Conservation (phyloP, 805 yeast species). For the Wickerhamiella siamensis region DNA sequence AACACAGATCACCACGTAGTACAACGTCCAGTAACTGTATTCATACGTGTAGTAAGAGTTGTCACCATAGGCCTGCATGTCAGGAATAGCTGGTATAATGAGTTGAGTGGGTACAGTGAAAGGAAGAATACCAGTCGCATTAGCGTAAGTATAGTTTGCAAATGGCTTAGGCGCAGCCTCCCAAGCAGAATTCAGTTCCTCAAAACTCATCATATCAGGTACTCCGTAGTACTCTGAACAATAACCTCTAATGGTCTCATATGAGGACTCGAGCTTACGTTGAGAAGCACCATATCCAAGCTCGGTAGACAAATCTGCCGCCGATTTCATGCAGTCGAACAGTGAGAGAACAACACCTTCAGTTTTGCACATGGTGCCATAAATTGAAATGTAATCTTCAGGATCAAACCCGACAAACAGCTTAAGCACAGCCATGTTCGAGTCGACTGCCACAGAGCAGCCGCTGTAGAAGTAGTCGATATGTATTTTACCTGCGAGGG, state of each 20-base stretch:
- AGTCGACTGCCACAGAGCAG: not conserved
- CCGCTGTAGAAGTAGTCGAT: not conserved
- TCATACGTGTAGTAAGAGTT: not conserved
- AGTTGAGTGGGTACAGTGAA: not conserved
- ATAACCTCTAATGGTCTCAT: not conserved
- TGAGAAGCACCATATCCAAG: not conserved
- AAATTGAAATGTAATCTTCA: not conserved
- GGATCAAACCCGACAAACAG: not conserved
- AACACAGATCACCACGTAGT: slow-evolving; percentile 5
- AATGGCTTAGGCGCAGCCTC: not conserved
- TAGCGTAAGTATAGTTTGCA: not conserved
- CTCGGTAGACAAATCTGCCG: not conserved
- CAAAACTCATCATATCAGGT: not conserved
- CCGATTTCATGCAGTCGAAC: not conserved
- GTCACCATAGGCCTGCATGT: not conserved
- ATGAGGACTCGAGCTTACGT: not conserved
- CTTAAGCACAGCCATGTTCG: not conserved
- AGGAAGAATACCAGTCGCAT: not conserved
- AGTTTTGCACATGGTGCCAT: not conserved
- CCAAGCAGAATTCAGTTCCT: not conserved
- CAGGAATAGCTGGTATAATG: not conserved
- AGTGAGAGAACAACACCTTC: not conserved
- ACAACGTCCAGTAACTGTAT: slow-evolving; percentile 6
- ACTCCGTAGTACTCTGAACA: not conserved
- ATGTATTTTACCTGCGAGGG: no score